These are phyloP conservation scores for Cordyceps tenuipes DNA, from an alignment of 2,329 filamentous ascomycete species.

Conservation along the genomic window DNA sequence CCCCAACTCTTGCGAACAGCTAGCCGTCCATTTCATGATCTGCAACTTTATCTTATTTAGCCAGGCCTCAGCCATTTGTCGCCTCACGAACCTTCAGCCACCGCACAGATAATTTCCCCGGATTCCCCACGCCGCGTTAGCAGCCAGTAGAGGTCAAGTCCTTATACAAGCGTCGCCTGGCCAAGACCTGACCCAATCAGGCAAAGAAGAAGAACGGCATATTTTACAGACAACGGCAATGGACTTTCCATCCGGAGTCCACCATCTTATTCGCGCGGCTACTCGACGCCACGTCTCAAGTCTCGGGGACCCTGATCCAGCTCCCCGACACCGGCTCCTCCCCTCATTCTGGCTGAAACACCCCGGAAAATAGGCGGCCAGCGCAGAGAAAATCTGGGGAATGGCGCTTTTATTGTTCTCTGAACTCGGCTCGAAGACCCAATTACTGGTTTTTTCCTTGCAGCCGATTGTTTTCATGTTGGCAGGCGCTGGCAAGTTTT, in stretches of 20 bases:
- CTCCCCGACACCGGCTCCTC: not conserved
- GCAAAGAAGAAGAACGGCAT: not conserved
- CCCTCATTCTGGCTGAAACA: not conserved
- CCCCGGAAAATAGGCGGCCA: constrained; percentile 1
- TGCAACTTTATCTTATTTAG: not conserved
- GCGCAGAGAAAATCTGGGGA: constrained; percentile 4
- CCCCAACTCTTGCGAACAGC: not conserved
- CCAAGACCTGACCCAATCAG: not conserved
- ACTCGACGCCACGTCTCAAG: not conserved
- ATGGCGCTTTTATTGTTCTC: not conserved
- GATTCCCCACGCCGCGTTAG: not conserved
- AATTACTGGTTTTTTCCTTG: not conserved
- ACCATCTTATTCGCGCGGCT: constrained; percentile 4
- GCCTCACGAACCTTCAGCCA: too few relatives aligned
- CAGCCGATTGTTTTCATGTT: not conserved
- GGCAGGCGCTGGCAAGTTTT: not conserved
- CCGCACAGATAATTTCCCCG: not conserved
- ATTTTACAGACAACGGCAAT: not conserved
- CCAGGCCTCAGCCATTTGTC: too few relatives aligned
- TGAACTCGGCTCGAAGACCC: not conserved
- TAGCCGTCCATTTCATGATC: not conserved
- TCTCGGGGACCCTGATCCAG: not conserved
- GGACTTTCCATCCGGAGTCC: not conserved
- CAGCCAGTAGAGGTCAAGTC: not conserved
- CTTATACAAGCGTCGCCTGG: not conserved